Evolutionary conservation across 106 monocot species (phyloP), one percentile per base, ranked within the genome.

Genomic region (Allium sativum): DNA sequence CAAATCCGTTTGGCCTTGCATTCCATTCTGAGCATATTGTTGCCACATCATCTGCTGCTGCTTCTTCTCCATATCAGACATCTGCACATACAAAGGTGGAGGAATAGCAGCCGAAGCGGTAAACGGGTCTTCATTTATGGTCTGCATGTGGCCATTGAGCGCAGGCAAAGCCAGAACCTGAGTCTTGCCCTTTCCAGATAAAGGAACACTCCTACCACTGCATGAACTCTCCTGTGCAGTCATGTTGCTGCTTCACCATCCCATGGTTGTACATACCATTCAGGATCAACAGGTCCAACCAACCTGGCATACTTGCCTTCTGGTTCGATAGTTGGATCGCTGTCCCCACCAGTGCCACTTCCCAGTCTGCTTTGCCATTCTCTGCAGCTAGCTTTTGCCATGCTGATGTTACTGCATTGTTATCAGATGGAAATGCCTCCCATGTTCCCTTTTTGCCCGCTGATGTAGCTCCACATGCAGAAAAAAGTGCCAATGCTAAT

Each of bases 211-310:
- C 62, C 87, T 90, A 0, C 84, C 64, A 40, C 94, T 95, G 31
- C 90, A 86, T 6, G 64, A 60, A 15, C 19, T 73, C 9, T 44
- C 46, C 59, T 86, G 81, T 6, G 75, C 56, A 53, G 17, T 76
- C 31, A 79, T 62, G 10, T 89, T 89, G 94, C 67, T 87, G 90
- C 65, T 65, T 73, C 44, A 87, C 87, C 2, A 57, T 52, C 11
- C 90, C 86, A 22, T 84, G 78, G 19, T 95, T 86, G 44, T 95
- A 90, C 95, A 95, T 95, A 2, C 95, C 90, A 16, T 79, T 73
- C 59, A 95, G 55, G 8, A 95, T 70, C 17, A 95, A 48, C 4
- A 86, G 76, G 56, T 90, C 83, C 1, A 95, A 58, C 0, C 90
- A 84, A 3, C 90, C 95, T n/a, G 74, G 84, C 61, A 87, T 17